phyloP scores from a whole-genome alignment of 2,329 filamentous ascomycete genomes.

The Fusarium pilosicola region DNA sequence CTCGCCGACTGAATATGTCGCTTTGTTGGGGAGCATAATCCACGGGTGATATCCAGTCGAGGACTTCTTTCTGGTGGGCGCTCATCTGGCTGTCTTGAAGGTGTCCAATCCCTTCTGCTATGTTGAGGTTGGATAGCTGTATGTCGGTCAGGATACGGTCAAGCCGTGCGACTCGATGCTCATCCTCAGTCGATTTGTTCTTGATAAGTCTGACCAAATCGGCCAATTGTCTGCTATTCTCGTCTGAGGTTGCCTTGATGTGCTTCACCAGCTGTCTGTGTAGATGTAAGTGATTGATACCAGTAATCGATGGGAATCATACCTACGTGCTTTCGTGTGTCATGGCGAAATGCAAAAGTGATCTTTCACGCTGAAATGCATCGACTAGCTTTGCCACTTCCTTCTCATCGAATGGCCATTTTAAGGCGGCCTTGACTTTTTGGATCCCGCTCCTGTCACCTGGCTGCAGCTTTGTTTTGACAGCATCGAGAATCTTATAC shows the following conservation, averaged over 20 bases:
- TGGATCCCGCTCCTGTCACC: background rate
- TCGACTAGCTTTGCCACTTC: constrained; percentile 12
- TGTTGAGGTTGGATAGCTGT: background rate
- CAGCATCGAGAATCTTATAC: background rate
- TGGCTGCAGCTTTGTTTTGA: constrained; percentile 26
- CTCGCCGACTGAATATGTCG: background rate
- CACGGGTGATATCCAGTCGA: background rate
- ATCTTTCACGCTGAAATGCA: background rate
- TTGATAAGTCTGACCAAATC: background rate
- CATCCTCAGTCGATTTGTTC: background rate
- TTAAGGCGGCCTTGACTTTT: background rate
- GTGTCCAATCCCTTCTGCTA: background rate
- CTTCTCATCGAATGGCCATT: constrained; percentile 29
- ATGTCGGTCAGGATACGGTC: background rate
- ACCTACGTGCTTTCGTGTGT: background rate
- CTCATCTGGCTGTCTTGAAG: background rate
- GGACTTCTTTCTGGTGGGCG: background rate
- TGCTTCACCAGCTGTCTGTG: background rate
- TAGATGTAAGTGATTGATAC: background rate
- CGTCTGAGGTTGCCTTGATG: background rate
- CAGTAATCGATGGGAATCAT: fast-evolving
- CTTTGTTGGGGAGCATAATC: background rate
- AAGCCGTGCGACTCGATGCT: background rate
- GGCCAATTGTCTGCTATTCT: background rate
- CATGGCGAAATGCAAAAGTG: background rate